Base-by-base conservation (phyloP, 1,139 yeast genomes). In the Geotrichum restrictum region DNA sequence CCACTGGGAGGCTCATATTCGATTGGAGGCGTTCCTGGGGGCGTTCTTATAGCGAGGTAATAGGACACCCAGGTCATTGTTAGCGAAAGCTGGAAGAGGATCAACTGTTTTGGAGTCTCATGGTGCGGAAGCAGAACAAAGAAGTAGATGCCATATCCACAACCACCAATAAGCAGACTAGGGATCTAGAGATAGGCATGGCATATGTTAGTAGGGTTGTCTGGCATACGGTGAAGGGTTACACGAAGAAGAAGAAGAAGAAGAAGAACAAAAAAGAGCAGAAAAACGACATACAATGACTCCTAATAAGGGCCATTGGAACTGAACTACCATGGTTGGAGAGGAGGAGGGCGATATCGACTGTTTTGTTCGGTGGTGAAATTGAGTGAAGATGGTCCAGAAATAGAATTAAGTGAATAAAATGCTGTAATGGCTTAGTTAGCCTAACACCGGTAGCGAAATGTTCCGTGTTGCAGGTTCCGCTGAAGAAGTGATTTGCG, bases 21-120 rank as follows among this genome's bases (percentile, higher is more conserved):
- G 1, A 60, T 48, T 0, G 81, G 78, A 0, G 89, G 83, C 2
- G 73, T 64, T 0, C 94, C 94, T 0, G 95, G 86, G 3, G 71
- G 68, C 10, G 72, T 74, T 22, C 62, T 59, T 1, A 86, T 78
- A 1, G 95, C 94, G 42, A 81, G 61, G 45, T 68, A 65, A 62
- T 87, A 87, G 0, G 87, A 80, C 0, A 87, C 44, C 95, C 96
- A 89, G 5, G 85, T 73, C 79, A 82, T 74, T 1, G 74, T 60
- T 1, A 83, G 65, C 21, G 75, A 71, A 3, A 74, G 51, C 61
- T 84, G 78, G 64, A 78, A 82, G 63, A 73, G 63, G 0, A 76
- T 43, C 60, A 82, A 87, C 36, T 73, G 67, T 1, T 58, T 49
- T 0, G 43, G 13, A 1, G 78, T 56, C 52, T 80, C 65, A 55